Conservation (phyloP, 1,139 yeast genomes). For the Taphrina pruni region DNA sequence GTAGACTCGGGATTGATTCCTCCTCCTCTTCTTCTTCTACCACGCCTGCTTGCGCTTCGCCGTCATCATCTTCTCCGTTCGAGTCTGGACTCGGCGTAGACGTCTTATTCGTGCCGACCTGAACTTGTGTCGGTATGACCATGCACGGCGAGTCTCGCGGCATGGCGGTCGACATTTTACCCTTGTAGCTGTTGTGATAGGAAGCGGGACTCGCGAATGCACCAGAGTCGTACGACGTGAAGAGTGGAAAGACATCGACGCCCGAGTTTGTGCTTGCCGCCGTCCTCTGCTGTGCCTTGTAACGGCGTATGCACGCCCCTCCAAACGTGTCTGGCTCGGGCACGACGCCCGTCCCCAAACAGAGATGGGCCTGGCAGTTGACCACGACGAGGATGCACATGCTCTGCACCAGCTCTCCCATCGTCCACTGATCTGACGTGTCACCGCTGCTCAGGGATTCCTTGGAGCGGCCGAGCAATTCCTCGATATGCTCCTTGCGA, state of each 20-base stretch:
- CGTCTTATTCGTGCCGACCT: background rate
- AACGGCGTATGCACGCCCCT: constrained; percentile 31
- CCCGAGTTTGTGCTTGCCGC: background rate
- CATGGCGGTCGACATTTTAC: background rate
- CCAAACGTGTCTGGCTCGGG: constrained; percentile 44
- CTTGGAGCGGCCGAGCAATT: constrained; percentile 32
- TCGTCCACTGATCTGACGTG: constrained; percentile 40
- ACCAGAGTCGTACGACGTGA: constrained; percentile 23
- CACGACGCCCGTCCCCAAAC: constrained; percentile 42
- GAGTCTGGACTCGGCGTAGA: background rate
- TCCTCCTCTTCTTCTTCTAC: constrained; percentile 1
- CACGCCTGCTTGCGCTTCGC: background rate
- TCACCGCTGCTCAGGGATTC: constrained; percentile 34
- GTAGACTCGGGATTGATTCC: constrained; percentile 18
- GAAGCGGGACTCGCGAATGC: constrained; percentile 27
- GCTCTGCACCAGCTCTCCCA: constrained; percentile 43
- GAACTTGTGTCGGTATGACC: constrained; percentile 8
- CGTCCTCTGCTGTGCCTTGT: constrained; percentile 10
- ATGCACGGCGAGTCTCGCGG: constrained; percentile 19
- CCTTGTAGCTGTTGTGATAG: background rate
- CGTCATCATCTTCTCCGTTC: background rate
- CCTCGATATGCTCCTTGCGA: constrained; percentile 37
- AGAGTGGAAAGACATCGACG: constrained; percentile 17
- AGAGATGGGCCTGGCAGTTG: constrained; percentile 42
- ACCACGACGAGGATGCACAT: constrained; percentile 41